phyloP scores from a whole-genome alignment of 495 filamentous ascomycete species.

The Elasticomyces elasticus region DNA sequence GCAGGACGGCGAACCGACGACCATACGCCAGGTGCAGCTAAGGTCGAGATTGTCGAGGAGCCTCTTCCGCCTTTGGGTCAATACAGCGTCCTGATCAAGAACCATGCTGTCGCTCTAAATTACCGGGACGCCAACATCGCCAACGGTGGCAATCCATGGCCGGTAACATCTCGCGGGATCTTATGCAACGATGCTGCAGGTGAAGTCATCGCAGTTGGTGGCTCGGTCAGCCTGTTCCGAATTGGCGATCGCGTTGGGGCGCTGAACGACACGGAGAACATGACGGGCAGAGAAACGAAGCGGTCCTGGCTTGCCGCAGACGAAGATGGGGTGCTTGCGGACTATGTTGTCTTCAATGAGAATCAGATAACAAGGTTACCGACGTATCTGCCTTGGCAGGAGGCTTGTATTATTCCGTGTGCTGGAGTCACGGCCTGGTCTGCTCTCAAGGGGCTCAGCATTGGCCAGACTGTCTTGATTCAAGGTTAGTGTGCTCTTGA shows the following conservation, averaged over 20 bases:
- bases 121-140: slow-evolving; percentile 29
- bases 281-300: neutral
- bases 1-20: too few relatives aligned
- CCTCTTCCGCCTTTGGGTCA: too few relatives aligned
- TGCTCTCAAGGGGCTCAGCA: slow-evolving; percentile 11
- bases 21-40: too few relatives aligned
- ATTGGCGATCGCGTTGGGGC: neutral
- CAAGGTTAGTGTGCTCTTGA: too few relatives aligned
- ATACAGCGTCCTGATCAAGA: slow-evolving; percentile 25
- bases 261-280: neutral
- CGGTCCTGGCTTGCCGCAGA: neutral
- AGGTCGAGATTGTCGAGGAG: too few relatives aligned
- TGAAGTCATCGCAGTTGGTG: slow-evolving; percentile 10
- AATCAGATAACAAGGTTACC: neutral
- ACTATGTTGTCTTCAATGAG: neutral
- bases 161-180: slow-evolving; percentile 18
- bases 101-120: slow-evolving; percentile 27
- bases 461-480: slow-evolving; percentile 5
- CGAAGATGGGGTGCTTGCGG: neutral
- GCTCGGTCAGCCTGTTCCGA: neutral
- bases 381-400: neutral
- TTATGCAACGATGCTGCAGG: slow-evolving; percentile 24
- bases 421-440: slow-evolving; percentile 26
- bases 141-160: slow-evolving; percentile 26
- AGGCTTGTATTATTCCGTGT: neutral